Conservation (phyloP, 1,284 basidiomycete species). For the Termitomyces sp. region DNA sequence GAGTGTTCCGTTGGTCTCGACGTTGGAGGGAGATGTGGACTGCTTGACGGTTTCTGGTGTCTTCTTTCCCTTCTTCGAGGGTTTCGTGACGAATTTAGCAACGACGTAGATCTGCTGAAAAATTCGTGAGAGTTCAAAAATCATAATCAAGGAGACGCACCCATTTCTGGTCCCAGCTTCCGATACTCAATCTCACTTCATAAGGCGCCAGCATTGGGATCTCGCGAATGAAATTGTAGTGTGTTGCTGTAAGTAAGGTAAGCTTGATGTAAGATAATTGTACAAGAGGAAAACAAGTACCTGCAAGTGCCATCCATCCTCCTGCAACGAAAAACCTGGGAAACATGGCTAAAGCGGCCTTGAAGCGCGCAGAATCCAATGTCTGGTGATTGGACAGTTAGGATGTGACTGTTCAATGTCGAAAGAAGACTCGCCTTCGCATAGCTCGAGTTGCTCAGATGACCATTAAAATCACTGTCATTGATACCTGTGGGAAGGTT, state of each 20-base stretch:
- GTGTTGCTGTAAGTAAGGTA: slow-evolving; percentile 42
- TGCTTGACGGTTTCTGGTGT: slow-evolving; percentile 12
- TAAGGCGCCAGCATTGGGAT: slow-evolving; percentile 71
- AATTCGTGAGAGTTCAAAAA: not conserved
- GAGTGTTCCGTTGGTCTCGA: slow-evolving; percentile 20
- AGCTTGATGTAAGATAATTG: not conserved
- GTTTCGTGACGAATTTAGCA: slow-evolving; percentile 62
- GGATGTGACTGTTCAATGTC: not conserved
- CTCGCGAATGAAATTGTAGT: slow-evolving; percentile 74
- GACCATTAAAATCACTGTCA: slow-evolving; percentile 66
- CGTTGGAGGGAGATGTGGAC: slow-evolving; percentile 19
- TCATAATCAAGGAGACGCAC: slow-evolving; percentile 28
- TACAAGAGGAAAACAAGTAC: slow-evolving; percentile 30
- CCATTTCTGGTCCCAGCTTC: slow-evolving; percentile 86
- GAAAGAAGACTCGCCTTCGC: slow-evolving; percentile 46
- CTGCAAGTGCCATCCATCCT: slow-evolving; percentile 68
- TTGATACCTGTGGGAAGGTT: slow-evolving; percentile 43
- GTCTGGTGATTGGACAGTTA: slow-evolving; percentile 23
- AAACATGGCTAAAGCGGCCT: slow-evolving; percentile 43
- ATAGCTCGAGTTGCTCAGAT: slow-evolving; percentile 76
- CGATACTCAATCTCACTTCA: slow-evolving; percentile 63
- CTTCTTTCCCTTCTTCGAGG: slow-evolving; percentile 32
- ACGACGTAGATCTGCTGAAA: slow-evolving; percentile 53
- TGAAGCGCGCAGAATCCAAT: slow-evolving; percentile 39
- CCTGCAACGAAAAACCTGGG: slow-evolving; percentile 61